Conservation (phyloP, 2,329 filamentous ascomycete species). For the Amylocarpus encephaloides region DNA sequence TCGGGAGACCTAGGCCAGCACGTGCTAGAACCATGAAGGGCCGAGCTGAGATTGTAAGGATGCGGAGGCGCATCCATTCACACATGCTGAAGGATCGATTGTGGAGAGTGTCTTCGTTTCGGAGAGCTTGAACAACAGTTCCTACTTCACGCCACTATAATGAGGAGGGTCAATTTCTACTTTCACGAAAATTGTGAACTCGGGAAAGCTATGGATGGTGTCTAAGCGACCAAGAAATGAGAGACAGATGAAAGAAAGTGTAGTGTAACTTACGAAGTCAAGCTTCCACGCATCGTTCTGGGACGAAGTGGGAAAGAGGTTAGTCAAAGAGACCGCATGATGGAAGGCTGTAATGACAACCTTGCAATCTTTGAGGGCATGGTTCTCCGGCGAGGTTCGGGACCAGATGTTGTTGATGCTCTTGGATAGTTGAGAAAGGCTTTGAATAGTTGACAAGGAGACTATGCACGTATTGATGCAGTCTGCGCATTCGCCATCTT, state of each 20-base stretch:
- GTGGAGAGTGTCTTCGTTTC: conserved; percentile 2
- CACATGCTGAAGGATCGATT: not conserved
- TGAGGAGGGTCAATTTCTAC: no score
- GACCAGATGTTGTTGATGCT: conserved; percentile 4
- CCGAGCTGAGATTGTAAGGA: conserved; percentile 4
- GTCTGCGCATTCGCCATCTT: conserved; percentile 3
- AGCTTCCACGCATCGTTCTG: conserved; percentile 5
- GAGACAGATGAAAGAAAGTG: no score
- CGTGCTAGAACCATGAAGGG: conserved; percentile 4
- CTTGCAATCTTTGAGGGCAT: conserved; percentile 2
- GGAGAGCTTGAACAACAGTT: not conserved
- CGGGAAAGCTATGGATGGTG: no score
- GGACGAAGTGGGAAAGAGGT: not conserved
- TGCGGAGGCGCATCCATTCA: conserved; percentile 5
- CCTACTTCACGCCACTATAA: conserved; percentile 2
- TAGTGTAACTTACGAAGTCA: not conserved
- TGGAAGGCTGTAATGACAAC: conserved; percentile 5
- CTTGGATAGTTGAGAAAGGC: not conserved
- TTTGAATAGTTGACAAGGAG: not conserved
- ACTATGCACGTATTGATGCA: conserved; percentile 3
- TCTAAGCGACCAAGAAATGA: no score
- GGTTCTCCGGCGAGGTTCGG: not conserved
- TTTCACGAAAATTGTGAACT: no score
- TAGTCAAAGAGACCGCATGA: not conserved
- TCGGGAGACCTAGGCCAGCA: not conserved